Evolutionary conservation across 805 yeast species (phyloP).

Genomic region (Maudiozyma saulgeensis): DNA sequence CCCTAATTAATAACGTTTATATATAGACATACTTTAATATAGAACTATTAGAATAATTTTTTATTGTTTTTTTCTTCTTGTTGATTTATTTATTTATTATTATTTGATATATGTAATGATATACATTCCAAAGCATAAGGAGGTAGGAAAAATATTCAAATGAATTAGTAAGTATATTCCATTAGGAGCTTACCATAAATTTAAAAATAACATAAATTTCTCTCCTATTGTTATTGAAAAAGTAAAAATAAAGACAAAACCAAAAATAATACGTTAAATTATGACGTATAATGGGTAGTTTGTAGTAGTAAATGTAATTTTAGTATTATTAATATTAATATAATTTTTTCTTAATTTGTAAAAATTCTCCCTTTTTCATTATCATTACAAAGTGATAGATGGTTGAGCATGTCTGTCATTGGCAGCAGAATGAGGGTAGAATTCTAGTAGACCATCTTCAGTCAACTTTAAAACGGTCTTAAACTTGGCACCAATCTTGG

Average conservation of each 20-base stretch:
- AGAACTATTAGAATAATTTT: not conserved
- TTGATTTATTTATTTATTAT: slow-evolving; percentile 1
- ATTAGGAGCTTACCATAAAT: not conserved
- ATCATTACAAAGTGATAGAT: slow-evolving; percentile 25
- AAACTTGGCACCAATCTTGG: slow-evolving; percentile 75
- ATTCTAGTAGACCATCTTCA: slow-evolving; percentile 72
- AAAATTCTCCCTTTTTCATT: not conserved
- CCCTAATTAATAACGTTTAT: not conserved
- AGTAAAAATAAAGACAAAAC: not conserved
- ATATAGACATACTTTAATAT: not conserved
- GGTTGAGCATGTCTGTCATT: slow-evolving; percentile 28
- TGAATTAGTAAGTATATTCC: no score
- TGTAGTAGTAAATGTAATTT: not conserved
- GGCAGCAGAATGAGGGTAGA: slow-evolving; percentile 33
- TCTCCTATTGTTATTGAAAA: not conserved
- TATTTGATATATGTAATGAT: not conserved
- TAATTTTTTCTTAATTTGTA: not conserved
- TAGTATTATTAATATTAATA: not conserved
- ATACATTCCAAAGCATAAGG: not conserved
- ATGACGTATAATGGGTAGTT: not conserved
- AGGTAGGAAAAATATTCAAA: not conserved
- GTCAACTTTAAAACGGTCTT: slow-evolving; percentile 73
- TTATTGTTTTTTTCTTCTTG: not conserved
- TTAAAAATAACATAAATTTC: no score
- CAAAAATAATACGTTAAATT: not conserved